Percentiles rank a stretch among this genome's conserved stretches.
phyloP scores from a whole-genome alignment of 345 rosid genomes.

The Hibiscus syriacus region DNA sequence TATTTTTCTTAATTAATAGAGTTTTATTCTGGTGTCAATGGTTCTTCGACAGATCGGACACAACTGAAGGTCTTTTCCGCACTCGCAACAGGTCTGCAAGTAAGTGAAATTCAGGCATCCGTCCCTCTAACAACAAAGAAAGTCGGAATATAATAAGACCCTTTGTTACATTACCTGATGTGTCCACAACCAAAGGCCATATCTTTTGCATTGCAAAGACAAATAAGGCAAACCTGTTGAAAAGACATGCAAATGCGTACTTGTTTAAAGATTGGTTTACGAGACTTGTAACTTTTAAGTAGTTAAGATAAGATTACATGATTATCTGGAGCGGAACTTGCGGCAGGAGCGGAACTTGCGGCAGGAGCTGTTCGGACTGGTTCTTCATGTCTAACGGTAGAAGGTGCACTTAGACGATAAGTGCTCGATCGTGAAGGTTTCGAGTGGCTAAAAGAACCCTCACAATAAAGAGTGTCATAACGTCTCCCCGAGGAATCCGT shows the following conservation, averaged over 20 bases:
- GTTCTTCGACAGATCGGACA: conserved; percentile 83
- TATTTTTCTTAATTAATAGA: conserved; percentile 48
- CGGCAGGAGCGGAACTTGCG: conserved; percentile 34
- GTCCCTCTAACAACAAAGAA: background rate
- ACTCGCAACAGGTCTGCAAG: conserved; percentile 76
- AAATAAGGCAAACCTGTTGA: conserved; percentile 55
- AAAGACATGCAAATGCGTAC: background rate
- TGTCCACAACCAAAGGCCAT: conserved; percentile 80
- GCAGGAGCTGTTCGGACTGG: conserved; percentile 24
- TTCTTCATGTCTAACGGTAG: conserved; percentile 15
- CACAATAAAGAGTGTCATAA: conserved; percentile 35
- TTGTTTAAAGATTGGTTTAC: background rate
- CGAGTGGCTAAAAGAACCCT: conserved; percentile 23
- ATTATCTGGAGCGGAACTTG: conserved; percentile 38
- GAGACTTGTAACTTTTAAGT: background rate
- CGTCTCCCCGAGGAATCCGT: too few species aligned
- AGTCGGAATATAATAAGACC: background rate
- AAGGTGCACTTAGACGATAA: conserved; percentile 44
- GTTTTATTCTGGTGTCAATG: conserved; percentile 74
- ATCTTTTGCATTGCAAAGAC: conserved; percentile 48
- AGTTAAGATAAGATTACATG: conserved; percentile 20
- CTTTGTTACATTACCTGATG: conserved; percentile 48
- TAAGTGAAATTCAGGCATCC: conserved; percentile 4
- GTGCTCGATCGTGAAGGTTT: conserved; percentile 28
- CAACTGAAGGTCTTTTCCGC: conserved; percentile 61